phyloP scores from a whole-genome alignment of 768 basidiomycete genomes.

The Rhizopogon rudus region DNA sequence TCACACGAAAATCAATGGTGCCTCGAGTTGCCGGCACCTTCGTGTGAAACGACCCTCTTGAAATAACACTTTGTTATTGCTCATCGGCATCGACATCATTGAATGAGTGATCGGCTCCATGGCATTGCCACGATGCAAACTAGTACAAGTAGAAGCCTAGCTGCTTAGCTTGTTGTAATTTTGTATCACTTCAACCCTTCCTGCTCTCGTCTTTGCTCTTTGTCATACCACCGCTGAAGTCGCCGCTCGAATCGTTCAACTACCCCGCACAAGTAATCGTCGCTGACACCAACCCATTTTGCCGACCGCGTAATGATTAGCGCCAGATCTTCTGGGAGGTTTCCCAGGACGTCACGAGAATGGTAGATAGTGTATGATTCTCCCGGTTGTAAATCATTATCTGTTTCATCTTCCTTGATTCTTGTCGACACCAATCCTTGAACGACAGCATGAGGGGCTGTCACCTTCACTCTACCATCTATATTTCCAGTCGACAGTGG shows the following conservation, averaged over 20 bases:
- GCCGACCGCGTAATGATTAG: conserved; percentile 48
- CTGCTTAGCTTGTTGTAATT: not conserved
- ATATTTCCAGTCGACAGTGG: conserved; percentile 21
- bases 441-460: not conserved
- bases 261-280: conserved; percentile 46
- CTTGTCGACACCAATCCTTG: conserved; percentile 8
- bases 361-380: conserved; percentile 61
- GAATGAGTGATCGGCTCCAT: not conserved
- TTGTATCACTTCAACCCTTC: conserved; percentile 1
- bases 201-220: conserved; percentile 17
- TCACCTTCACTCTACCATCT: not conserved
- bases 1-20: conserved; percentile 1
- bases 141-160: too few relatives aligned
- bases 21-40: not conserved
- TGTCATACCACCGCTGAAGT: conserved; percentile 45
- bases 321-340: conserved; percentile 45
- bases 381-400: conserved; percentile 43
- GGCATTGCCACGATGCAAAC: not conserved
- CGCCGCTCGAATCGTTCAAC: conserved; percentile 67
- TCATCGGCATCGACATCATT: not conserved
- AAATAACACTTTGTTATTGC: not conserved
- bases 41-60: not conserved
- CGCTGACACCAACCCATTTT: conserved; percentile 49
- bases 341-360: conserved; percentile 61
- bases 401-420: not conserved